Conservation (phyloP, 2,329 filamentous ascomycete genomes). For the Clarireedia monteithiana region DNA sequence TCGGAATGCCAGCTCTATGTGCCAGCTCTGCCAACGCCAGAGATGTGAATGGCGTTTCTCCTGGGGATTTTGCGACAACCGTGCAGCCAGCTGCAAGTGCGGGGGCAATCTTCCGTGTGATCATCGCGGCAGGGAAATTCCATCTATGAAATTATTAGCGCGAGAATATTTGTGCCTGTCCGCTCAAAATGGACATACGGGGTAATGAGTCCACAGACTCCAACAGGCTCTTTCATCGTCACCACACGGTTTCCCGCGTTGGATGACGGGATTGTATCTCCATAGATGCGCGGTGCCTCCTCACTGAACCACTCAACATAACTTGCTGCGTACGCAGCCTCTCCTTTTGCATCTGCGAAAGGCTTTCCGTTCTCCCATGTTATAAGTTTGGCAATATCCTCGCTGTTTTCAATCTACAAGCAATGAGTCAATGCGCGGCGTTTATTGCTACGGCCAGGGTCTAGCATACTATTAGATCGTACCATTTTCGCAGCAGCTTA, state of each 20-base stretch:
- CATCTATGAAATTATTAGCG: conserved; percentile 39
- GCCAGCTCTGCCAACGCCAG: conserved; percentile 83
- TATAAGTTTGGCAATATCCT: conserved; percentile 75
- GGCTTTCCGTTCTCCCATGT: conserved; percentile 91
- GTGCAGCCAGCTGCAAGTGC: conserved; percentile 92
- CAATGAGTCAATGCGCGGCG: conserved; percentile 5
- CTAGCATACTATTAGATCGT: conserved; percentile 57
- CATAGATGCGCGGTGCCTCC: conserved; percentile 66
- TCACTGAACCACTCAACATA: conserved; percentile 80
- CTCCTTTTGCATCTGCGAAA: conserved; percentile 63
- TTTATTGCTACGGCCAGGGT: background rate
- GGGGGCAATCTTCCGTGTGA: conserved; percentile 61
- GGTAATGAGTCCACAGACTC: conserved; percentile 75
- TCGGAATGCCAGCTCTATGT: conserved; percentile 78
- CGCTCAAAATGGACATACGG: conserved; percentile 36
- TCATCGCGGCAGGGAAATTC: conserved; percentile 81
- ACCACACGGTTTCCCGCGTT: conserved; percentile 66
- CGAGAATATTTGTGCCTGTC: background rate
- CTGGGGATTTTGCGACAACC: conserved; percentile 83
- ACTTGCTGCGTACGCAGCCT: conserved; percentile 63
- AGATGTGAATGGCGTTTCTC: conserved; percentile 86
- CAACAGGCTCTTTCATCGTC: conserved; percentile 76
- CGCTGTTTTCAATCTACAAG: conserved; percentile 51
- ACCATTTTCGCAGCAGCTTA: conserved; percentile 71
- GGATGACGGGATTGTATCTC: conserved; percentile 65